These are phyloP conservation scores for Epichloe aotearoae DNA, from an alignment of 2,329 filamentous ascomycete genomes.

Conservation along the genomic window DNA sequence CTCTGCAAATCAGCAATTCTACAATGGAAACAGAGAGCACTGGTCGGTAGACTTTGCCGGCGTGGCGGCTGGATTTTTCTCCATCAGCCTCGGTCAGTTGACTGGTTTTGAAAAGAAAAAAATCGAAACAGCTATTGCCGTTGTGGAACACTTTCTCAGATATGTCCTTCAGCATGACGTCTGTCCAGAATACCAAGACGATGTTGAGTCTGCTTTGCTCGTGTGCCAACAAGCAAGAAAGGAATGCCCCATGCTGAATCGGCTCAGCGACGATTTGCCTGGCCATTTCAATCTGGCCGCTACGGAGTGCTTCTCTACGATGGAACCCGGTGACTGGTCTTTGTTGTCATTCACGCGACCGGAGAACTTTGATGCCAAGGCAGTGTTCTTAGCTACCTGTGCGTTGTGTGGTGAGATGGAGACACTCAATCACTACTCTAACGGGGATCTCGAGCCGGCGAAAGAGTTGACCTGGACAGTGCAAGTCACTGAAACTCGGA, in stretches of 20 bases:
- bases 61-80: conserved; percentile 70
- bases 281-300: conserved; percentile 73
- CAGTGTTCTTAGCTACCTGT: conserved; percentile 31
- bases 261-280: conserved; percentile 44
- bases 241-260: conserved; percentile 50
- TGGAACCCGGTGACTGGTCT: conserved; percentile 17
- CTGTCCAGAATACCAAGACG: conserved; percentile 62
- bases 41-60: conserved; percentile 74
- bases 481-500: conserved; percentile 42
- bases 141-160: conserved; percentile 76
- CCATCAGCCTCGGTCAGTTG: conserved; percentile 37
- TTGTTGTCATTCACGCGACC: conserved; percentile 18
- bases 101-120: conserved; percentile 40
- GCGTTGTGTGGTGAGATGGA: conserved; percentile 23
- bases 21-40: conserved; percentile 35
- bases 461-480: conserved; percentile 41
- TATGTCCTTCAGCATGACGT: conserved; percentile 78
- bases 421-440: conserved; percentile 16
- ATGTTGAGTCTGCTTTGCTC: conserved; percentile 51
- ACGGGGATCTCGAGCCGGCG: conserved; percentile 19
- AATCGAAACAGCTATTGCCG: conserved; percentile 45
- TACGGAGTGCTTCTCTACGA: conserved; percentile 47
- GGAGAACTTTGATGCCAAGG: conserved; percentile 27
- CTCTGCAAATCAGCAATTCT: conserved; percentile 31
- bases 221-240: conserved; percentile 53